Base-by-base conservation (phyloP, 805 yeast genomes). In the Scheffersomyces coipomensis region DNA sequence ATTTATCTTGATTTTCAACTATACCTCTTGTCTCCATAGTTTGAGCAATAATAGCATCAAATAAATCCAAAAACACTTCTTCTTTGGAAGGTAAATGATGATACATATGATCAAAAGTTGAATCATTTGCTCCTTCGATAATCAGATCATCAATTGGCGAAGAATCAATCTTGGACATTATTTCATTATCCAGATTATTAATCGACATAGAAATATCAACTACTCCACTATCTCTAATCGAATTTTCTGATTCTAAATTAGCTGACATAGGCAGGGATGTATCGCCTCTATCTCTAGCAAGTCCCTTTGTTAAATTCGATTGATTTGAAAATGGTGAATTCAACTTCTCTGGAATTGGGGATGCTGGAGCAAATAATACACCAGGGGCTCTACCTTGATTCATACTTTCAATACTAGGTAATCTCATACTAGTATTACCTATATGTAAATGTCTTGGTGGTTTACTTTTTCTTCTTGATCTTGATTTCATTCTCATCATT, bases 1-100 rank as follows among this genome's bases (percentile, higher is more conserved):
- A 93, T n/a, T 61, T 56, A 1, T 67, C 73, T 7, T 64, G 58
- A 32, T 75, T 48, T 6, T 51, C 60, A 3, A 63, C 62, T 3
- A 85, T 65, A 3, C 69, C 74, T 47, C 85, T 82, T 51, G 85
- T 91, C 4, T 64, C 64, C 30, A 88, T 64, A 11, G 81, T 73
- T 55, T 87, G 95, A 6, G 53, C 58, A 11, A 86, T 53, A 9
- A 86, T 55, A 2, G 67, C 64, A n/a, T 68, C 64, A 29, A 84
- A 67, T 43, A 78, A 82, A 11, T 52, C 59, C 25, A 67, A 64
- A 40, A 61, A 66, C 5, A 49, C 40, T 4, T 32, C 15, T 2
- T 48, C 45, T 7, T 37, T 45, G 3, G 43, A 3, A 11, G 19
- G 18, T 6, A n/a, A 9, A 11, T 13, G 18, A 17, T 18, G 13